These are phyloP conservation scores for Penicillium glabrum DNA, from an alignment of 2,329 filamentous ascomycete species.

Conservation along the genomic window DNA sequence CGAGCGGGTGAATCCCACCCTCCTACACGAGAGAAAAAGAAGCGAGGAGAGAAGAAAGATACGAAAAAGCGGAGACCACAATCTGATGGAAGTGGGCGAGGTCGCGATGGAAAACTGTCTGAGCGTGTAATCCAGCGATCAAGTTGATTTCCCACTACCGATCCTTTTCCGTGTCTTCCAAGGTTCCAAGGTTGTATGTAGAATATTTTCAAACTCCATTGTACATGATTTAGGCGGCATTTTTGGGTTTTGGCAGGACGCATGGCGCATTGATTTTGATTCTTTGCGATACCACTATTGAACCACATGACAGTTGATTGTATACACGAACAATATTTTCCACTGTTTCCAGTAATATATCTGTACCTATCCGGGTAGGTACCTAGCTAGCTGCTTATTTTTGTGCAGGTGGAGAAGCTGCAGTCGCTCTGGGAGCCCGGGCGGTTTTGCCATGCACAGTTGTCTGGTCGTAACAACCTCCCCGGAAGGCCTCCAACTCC, in stretches of 20 bases:
- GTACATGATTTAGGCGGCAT: neutral
- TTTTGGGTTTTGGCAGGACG: neutral
- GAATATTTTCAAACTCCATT: neutral
- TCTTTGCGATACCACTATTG: neutral
- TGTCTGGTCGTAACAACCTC: conserved; percentile 10
- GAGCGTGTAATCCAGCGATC: neutral
- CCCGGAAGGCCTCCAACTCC: conserved; percentile 16
- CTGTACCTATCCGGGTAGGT: neutral
- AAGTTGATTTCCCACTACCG: neutral
- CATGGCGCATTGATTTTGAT: neutral
- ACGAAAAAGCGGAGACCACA: conserved; percentile 15
- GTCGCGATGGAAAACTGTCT: conserved; percentile 15
- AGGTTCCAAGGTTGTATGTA: neutral
- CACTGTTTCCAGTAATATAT: neutral
- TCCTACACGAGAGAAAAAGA: conserved; percentile 27
- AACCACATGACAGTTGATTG: neutral
- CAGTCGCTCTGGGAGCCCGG: neutral
- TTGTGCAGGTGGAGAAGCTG: no score
- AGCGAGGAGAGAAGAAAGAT: conserved; percentile 26
- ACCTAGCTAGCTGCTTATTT: no score
- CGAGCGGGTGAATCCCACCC: conserved; percentile 26
- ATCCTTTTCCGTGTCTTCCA: neutral
- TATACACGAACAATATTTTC: neutral
- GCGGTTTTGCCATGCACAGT: conserved; percentile 12
- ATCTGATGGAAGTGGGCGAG: conserved; percentile 19